Percentiles rank a stretch among this genome's conserved stretches.
Evolutionary conservation across 2,329 filamentous ascomycete species (phyloP).

Genomic region (Botrytis sinoallii): DNA sequence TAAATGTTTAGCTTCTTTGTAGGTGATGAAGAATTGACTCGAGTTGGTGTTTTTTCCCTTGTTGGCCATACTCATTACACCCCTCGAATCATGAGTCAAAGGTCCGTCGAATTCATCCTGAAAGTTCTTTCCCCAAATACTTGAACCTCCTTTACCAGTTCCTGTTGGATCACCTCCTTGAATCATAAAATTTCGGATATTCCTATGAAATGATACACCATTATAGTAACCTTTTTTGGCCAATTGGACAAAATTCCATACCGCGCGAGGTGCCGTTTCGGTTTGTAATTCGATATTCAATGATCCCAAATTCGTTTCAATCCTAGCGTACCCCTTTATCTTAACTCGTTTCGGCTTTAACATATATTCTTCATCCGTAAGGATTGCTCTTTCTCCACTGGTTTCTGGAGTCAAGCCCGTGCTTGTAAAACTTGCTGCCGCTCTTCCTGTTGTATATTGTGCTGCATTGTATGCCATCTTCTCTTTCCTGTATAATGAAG

Average conservation of each 20-base stretch:
- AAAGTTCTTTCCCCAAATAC: conserved; percentile 93
- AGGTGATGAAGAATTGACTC: conserved; percentile 91
- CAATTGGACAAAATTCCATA: conserved; percentile 94
- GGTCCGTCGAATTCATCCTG: conserved; percentile 91
- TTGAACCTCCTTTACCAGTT: conserved; percentile 84
- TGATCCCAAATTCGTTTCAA: conserved; percentile 81
- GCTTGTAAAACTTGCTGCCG: conserved; percentile 91
- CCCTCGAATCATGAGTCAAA: conserved; percentile 75
- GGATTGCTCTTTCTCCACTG: conserved; percentile 76
- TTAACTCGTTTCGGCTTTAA: conserved; percentile 86
- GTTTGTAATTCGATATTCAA: conserved; percentile 87
- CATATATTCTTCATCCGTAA: conserved; percentile 96
- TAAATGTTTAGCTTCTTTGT: conserved; percentile 78
- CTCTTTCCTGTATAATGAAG: conserved; percentile 51
- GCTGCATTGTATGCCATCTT: conserved; percentile 79
- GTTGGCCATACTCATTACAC: conserved; percentile 91
- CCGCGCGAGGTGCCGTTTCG: conserved; percentile 85
- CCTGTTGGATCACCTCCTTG: conserved; percentile 94
- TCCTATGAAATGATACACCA: conserved; percentile 81
- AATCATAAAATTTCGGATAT: conserved; percentile 96
- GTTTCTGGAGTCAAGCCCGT: conserved; percentile 93
- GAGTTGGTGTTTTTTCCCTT: conserved; percentile 98
- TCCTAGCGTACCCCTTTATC: conserved; percentile 84
- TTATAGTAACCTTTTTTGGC: conserved; percentile 89
- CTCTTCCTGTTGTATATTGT: conserved; percentile 82